These are phyloP conservation scores for Mycena citricolor DNA, from an alignment of 1,284 basidiomycete genomes.

Conservation along the genomic window DNA sequence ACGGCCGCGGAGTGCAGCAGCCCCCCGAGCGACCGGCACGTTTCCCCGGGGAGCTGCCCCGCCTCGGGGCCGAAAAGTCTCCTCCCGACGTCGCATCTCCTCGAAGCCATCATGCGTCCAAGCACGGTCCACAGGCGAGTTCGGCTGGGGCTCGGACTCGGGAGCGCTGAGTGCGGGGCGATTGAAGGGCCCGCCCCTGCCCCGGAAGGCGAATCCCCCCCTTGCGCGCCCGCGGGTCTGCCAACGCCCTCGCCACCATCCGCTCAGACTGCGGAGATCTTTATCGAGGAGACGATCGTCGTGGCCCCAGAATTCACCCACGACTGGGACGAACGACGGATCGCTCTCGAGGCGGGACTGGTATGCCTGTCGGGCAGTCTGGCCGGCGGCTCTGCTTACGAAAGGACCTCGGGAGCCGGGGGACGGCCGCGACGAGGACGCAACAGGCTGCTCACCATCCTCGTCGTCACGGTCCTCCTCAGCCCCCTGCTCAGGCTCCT, in stretches of 20 bases:
- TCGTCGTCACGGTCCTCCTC: constrained; percentile 27
- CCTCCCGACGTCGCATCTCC: constrained; percentile 75
- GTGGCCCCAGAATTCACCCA: constrained; percentile 90
- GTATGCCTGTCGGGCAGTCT: constrained; percentile 73
- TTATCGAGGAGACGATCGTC: constrained; percentile 82
- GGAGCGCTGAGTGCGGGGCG: constrained; percentile 21
- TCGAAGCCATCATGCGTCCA: constrained; percentile 86
- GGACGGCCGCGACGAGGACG: constrained; percentile 36
- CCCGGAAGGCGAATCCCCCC: constrained; percentile 49
- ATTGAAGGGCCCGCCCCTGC: constrained; percentile 47
- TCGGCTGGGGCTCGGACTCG: constrained; percentile 29
- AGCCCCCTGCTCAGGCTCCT: constrained; percentile 25
- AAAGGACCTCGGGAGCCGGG: constrained; percentile 20
- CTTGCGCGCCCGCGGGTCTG: constrained; percentile 64
- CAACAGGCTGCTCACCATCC: constrained; percentile 28
- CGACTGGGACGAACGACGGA: constrained; percentile 82
- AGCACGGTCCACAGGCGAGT: constrained; percentile 58
- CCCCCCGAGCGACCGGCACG: constrained; percentile 38
- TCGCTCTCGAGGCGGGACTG: constrained; percentile 75
- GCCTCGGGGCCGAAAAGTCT: constrained; percentile 43
- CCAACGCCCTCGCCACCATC: constrained; percentile 81
- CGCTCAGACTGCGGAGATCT: constrained; percentile 71
- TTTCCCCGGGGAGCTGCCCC: constrained; percentile 32
- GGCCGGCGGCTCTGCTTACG: constrained; percentile 44
- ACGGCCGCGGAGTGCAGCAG: constrained; percentile 29